These are phyloP conservation scores for Agaricus subrufescens DNA, from an alignment of 768 basidiomycete species.

Conservation along the genomic window DNA sequence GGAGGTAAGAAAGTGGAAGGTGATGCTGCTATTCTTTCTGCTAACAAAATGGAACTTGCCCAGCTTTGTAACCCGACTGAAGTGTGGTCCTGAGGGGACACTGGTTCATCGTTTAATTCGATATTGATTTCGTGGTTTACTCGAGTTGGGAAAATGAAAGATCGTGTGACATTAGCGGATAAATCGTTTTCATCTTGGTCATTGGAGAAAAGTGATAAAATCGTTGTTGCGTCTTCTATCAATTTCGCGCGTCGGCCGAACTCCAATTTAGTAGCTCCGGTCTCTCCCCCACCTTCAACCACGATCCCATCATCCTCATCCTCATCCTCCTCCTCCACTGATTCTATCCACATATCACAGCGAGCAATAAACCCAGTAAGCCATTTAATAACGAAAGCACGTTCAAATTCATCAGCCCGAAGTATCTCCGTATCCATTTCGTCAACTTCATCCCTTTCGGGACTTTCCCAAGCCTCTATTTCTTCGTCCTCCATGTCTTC, in stretches of 20 bases:
- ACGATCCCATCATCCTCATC: not conserved
- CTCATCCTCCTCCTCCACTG: not conserved
- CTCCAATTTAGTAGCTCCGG: conserved; percentile 24
- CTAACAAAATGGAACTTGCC: conserved; percentile 73
- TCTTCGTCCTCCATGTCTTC: conserved; percentile 31
- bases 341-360: conserved; percentile 46
- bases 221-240: conserved; percentile 52
- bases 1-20: conserved; percentile 31
- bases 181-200: conserved; percentile 36
- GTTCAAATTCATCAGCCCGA: conserved; percentile 62
- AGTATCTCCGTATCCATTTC: conserved; percentile 38
- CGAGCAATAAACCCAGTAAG: conserved; percentile 63
- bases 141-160: conserved; percentile 41
- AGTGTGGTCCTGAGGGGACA: conserved; percentile 64
- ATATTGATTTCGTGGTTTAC: conserved; percentile 29
- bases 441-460: conserved; percentile 11
- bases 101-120: conserved; percentile 66
- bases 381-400: conserved; percentile 68
- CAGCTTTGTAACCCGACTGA: conserved; percentile 83
- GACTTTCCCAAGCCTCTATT: conserved; percentile 11
- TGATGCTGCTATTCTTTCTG: conserved; percentile 51
- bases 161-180: conserved; percentile 37
- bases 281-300: not conserved
- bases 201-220: conserved; percentile 50
- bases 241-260: conserved; percentile 32